These are phyloP conservation scores for Chaetomium cochliodes DNA, from an alignment of 495 filamentous ascomycete genomes.

Conservation along the genomic window DNA sequence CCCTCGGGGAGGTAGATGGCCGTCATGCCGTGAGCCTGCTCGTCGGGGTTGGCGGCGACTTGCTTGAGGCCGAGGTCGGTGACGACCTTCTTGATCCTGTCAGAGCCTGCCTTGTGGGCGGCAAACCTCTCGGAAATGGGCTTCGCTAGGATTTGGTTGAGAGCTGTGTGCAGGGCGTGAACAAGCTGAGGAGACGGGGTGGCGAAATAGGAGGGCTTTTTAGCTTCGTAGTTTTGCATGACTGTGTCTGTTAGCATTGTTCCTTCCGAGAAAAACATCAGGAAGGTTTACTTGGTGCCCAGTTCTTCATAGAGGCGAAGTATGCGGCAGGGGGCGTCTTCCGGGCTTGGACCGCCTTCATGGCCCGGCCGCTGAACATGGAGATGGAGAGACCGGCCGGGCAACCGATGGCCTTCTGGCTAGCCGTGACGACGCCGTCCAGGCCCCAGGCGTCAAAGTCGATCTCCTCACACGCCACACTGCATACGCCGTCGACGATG, in stretches of 20 bases:
- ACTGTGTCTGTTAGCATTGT: constrained; percentile 45
- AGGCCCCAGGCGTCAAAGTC: constrained; percentile 91
- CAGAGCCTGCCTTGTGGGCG: constrained; percentile 69
- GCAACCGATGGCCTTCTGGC: constrained; percentile 94
- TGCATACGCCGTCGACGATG: constrained; percentile 94
- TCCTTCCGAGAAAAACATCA: neutral
- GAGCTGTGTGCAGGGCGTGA: constrained; percentile 90
- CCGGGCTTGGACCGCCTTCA: constrained; percentile 73
- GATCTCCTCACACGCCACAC: constrained; percentile 93
- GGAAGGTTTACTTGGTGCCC: constrained; percentile 70
- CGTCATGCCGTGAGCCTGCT: constrained; percentile 97
- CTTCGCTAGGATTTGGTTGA: constrained; percentile 76
- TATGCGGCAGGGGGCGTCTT: constrained; percentile 79
- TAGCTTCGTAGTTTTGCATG: constrained; percentile 98
- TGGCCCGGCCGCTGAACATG: constrained; percentile 87
- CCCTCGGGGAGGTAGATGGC: constrained; percentile 91
- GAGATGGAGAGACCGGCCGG: constrained; percentile 91
- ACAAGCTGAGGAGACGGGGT: constrained; percentile 93
- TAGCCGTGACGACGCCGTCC: constrained; percentile 89
- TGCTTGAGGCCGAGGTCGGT: constrained; percentile 80
- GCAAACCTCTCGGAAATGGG: constrained; percentile 79
- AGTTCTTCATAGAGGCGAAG: constrained; percentile 95
- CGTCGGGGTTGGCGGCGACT: constrained; percentile 75
- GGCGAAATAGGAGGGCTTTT: constrained; percentile 96
- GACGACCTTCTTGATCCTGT: constrained; percentile 78